Evolutionary conservation across 495 filamentous ascomycete genomes (phyloP).

Genomic region (Evansstolkia leycettana): DNA sequence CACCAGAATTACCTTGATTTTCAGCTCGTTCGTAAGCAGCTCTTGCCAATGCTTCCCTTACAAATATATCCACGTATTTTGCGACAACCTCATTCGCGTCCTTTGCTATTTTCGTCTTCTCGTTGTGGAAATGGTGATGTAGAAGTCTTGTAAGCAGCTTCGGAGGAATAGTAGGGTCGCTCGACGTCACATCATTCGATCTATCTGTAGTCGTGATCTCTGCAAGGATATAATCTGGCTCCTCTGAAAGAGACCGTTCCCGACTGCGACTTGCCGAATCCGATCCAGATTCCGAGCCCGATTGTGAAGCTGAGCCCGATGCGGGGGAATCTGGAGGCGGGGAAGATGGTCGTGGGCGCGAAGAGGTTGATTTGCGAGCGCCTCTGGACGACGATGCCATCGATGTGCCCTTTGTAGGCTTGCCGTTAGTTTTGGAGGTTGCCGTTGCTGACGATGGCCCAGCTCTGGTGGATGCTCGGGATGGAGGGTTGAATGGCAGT

Average conservation of each 20-base stretch:
- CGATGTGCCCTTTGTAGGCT: constrained; percentile 7
- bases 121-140: constrained; percentile 63
- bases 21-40: constrained; percentile 56
- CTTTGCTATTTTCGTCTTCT: constrained; percentile 59
- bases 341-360: constrained; percentile 1
- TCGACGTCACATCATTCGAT: constrained; percentile 19
- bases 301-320: constrained; percentile 13
- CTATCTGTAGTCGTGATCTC: constrained; percentile 25
- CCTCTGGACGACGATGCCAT: constrained; percentile 8
- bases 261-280: constrained; percentile 5
- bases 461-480: constrained; percentile 16
- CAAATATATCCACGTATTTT: constrained; percentile 87
- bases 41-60: constrained; percentile 79
- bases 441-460: constrained; percentile 8
- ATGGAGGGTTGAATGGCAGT: constrained; percentile 40
- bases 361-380: constrained; percentile 6
- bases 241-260: constrained; percentile 15
- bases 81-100: constrained; percentile 69
- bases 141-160: constrained; percentile 64
- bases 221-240: constrained; percentile 34
- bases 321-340: constrained; percentile 3
- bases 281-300: constrained; percentile 9
- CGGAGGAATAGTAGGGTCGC: constrained; percentile 50
- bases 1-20: constrained; percentile 15
- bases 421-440: constrained; percentile 14